Evolutionary conservation across 1,284 basidiomycete genomes (phyloP).

Genomic region (Rhodotorula sp.): DNA sequence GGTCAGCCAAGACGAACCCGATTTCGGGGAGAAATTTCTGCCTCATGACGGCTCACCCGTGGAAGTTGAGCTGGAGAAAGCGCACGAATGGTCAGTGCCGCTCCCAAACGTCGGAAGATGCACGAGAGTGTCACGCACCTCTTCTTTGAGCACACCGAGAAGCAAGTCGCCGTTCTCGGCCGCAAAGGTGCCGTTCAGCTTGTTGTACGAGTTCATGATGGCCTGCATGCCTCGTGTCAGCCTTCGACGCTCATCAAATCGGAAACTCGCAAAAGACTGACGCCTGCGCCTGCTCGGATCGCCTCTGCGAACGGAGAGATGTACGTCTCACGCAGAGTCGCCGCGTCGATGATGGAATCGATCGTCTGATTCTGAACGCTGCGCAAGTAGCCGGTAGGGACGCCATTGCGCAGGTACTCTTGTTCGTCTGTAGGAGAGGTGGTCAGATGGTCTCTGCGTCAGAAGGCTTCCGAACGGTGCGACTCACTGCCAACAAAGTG

Average conservation of each 20-base stretch:
- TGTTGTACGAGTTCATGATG: constrained; percentile 48
- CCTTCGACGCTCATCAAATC: too few relatives aligned
- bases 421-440: constrained; percentile 13
- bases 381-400: constrained; percentile 56
- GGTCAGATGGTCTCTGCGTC: background rate
- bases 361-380: constrained; percentile 70
- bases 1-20: too few relatives aligned
- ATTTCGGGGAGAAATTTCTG: too few relatives aligned
- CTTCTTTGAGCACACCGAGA: constrained; percentile 10
- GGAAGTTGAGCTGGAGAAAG: constrained; percentile 1
- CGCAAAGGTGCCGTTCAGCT: constrained; percentile 16
- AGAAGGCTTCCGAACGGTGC: too few relatives aligned
- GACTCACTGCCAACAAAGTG: constrained; percentile 33
- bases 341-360: constrained; percentile 45
- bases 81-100: background rate
- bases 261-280: too few relatives aligned
- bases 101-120: too few relatives aligned
- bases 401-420: constrained; percentile 37
- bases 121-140: background rate
- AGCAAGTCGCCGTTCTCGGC: background rate
- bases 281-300: constrained; percentile 68
- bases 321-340: constrained; percentile 8
- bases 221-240: constrained; percentile 38
- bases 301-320: constrained; percentile 49
- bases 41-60: background rate